Base-by-base conservation (phyloP, 495 filamentous ascomycete genomes). In the Parathielavia appendiculata region DNA sequence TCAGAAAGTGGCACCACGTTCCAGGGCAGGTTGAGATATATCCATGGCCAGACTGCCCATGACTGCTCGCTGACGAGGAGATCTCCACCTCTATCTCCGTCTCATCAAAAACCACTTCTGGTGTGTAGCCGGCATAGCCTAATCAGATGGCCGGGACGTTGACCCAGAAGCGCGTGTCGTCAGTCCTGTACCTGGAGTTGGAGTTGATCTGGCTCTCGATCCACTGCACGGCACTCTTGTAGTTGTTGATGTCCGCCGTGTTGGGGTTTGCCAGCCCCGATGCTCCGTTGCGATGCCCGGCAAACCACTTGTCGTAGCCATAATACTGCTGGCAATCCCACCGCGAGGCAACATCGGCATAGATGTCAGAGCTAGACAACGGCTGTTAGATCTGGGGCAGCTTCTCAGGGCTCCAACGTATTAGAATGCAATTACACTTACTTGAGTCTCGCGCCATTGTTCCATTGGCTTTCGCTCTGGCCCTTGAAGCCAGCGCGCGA, bases 231-330 rank as follows among this genome's bases (percentile, higher is more conserved):
- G 49, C 49, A 1, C 5, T 39, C 49, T 51, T 51, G 49, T 51
- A 51, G 49, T 51, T 51, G 34, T 51, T 51, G 34, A 51, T 51
- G 34, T 51, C 49, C 10, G 20, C n/a, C 1, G 49, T 51, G 49
- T 51, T 22, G 9, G 49, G 47, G 49, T 51, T 39, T 11, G n/a
- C 3, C 16, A 51, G 49, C 0, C 49, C 49, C n/a, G 13, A 13
- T 6, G 49, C 49, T 7, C 49, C 49, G 49, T 51, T 51, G 49
- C 49, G 49, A n/a, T 51, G 49, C 10, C 49, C 49, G 6, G 49
- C 49, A 22, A 51, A 38, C 49, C 49, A 51, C 35, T 23, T 51
- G 49, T 51, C 49, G 49, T 51, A 51, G 34, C 49, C 49, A 34
- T 51, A 51, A 34, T 51, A 51, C 4, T 51, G 12, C 49, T 51